Evolutionary conservation across 306 rosid species (phyloP).

Genomic region (Biancaea sappan): DNA sequence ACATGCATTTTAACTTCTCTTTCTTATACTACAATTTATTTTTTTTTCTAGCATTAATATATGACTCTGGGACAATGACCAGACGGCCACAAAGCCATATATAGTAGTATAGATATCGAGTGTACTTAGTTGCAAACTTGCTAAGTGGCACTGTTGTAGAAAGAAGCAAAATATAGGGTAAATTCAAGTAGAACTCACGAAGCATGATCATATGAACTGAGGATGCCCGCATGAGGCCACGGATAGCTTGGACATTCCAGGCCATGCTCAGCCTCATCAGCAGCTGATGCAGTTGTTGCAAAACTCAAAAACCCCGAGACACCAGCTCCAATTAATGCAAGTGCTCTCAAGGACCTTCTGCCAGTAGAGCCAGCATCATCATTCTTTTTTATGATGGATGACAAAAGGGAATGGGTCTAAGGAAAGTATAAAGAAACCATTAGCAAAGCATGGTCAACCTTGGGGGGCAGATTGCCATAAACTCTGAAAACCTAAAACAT

Average conservation of each 20-base stretch:
- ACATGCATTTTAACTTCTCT: no score
- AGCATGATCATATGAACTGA: constrained; percentile 97
- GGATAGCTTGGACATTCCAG: constrained; percentile 88
- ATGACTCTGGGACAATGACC: no score
- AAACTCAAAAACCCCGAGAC: constrained; percentile 80
- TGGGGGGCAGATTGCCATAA: background rate
- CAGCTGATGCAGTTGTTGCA: constrained; percentile 79
- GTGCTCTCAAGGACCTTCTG: constrained; percentile 66
- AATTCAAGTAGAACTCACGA: constrained; percentile 61
- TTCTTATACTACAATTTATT: no score
- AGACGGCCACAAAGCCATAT: no score
- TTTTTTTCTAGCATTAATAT: no score
- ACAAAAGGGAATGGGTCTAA: constrained; percentile 57
- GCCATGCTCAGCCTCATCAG: constrained; percentile 99
- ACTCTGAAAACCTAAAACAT: background rate
- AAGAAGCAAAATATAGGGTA: background rate
- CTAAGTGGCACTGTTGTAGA: background rate
- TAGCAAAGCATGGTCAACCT: background rate
- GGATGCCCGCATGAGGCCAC: constrained; percentile 98
- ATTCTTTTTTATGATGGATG: constrained; percentile 61
- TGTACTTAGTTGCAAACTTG: background rate
- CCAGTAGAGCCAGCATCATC: constrained; percentile 64
- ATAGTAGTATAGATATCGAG: no score
- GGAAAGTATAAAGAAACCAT: constrained; percentile 26
- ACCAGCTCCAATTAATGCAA: constrained; percentile 91